Conservation (phyloP, 306 rosid genomes). For the Vigna angularis region DNA sequence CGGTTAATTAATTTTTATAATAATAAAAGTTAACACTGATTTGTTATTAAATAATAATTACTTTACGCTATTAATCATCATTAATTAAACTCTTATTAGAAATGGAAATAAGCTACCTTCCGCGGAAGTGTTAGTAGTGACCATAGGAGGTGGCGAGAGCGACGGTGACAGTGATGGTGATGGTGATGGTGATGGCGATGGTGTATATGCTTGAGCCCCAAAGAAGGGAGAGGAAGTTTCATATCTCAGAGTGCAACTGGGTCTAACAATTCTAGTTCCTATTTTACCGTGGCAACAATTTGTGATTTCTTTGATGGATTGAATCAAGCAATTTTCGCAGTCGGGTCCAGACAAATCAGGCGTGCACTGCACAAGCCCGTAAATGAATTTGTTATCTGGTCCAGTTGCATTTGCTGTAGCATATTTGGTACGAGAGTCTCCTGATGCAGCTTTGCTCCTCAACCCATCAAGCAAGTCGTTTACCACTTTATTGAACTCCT, state of each 20-base stretch:
- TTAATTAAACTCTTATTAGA: too few species aligned
- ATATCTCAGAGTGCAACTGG: slow-evolving; percentile 47
- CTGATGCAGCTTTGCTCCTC: not conserved
- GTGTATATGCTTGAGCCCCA: not conserved
- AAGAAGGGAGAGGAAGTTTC: not conserved
- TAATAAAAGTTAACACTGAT: too few species aligned
- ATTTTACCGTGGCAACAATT: slow-evolving; percentile 18
- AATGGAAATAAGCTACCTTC: slow-evolving; percentile 3
- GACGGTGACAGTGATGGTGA: too few species aligned
- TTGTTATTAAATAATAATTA: too few species aligned
- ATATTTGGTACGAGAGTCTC: not conserved
- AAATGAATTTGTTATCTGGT: not conserved
- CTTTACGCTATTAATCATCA: too few species aligned
- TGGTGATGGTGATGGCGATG: not conserved
- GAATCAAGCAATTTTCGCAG: slow-evolving; percentile 38
- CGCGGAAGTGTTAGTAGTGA: not conserved
- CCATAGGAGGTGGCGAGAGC: not conserved
- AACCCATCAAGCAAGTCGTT: not conserved
- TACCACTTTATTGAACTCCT: not conserved
- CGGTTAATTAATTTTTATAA: too few species aligned
- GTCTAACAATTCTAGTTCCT: slow-evolving; percentile 36
- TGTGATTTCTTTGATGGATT: not conserved
- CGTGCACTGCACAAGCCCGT: slow-evolving; percentile 50
- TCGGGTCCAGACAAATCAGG: slow-evolving; percentile 39
- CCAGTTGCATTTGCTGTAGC: not conserved